Base-by-base conservation (phyloP, 2,329 filamentous ascomycete genomes). In the Macrophomina tecta region DNA sequence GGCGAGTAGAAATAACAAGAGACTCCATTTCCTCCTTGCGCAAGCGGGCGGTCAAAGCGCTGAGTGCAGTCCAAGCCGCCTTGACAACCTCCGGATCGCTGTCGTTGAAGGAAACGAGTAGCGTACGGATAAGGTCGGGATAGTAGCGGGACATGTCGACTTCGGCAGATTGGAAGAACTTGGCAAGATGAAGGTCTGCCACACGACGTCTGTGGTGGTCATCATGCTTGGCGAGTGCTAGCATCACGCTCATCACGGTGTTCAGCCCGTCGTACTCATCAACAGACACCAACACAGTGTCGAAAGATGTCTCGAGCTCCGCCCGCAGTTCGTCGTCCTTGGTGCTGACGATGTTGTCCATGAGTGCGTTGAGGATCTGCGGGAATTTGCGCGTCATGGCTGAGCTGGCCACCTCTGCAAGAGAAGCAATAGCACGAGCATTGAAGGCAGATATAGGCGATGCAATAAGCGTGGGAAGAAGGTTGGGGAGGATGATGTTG, bases 21-120 rank as follows among this genome's bases (percentile, higher is more conserved):
- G 91, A 89, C 76, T 99, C 96, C 95, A 99, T 98, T 80, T 98
- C 94, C 76, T 99, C 96, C 79, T 99, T 99, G 76, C 90, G 90
- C 69, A 99, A 86, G 72, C 89, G 90, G 77, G 94, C 94, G 53
- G 94, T 97, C 72, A 99, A 90, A 67, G 92, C 91, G 72, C 83
- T 93, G 68, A 99, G 86, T 5, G 94, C 94, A 65, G 88, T 85
- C 94, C 94, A 98, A 28, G 94, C 89, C 52, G 92, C 87, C 82
- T 96, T 96, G 74, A 98, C 91, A 4, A 98, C 94, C 28, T 90
- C 89, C 69, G 81, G 80, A 74, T 98, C 95, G 64, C 87, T 81
- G 73, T 99, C 95, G 74, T 95, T 93, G 75, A 99, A 99, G 0
- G 93, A 94, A 71, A 97, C 91, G 66, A 99, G 87, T 64, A 99